Conservation (phyloP, 139 green algal species). For the Microglena sp. region DNA sequence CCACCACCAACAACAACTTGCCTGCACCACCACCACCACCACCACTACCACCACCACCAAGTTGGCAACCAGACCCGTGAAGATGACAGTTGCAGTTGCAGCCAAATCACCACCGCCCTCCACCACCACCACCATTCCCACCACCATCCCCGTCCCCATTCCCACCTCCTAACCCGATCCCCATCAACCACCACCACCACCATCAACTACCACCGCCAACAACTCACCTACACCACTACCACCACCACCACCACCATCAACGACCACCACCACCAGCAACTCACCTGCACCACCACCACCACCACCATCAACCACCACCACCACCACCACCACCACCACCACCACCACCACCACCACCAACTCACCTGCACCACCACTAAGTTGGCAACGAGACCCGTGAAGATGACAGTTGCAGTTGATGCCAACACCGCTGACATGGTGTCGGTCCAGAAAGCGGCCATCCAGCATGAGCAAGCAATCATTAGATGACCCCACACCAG, state of each 20-base stretch:
- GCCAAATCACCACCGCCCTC: conserved; percentile 25
- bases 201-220: not conserved
- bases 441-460: conserved; percentile 15
- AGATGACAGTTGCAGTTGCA: conserved; percentile 25
- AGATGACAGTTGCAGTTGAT: conserved; percentile 25
- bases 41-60: conserved; percentile 48
- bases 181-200: too few relatives aligned
- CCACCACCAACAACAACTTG: too few relatives aligned
- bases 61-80: conserved; percentile 49
- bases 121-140: too few relatives aligned
- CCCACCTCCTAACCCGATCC: too few relatives aligned
- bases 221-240: not conserved
- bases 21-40: too few relatives aligned
- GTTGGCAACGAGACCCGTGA: conserved; percentile 49
- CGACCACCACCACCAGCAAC: not conserved
- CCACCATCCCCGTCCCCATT: too few relatives aligned
- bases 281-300: not conserved
- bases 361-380: conserved; percentile 48
- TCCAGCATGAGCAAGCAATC: conserved; percentile 43
- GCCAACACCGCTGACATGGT: conserved; percentile 20
- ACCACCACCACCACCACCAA: not conserved
- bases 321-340: not conserved
- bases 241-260: not conserved
- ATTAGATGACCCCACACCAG: conserved; percentile 60
- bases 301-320: too few relatives aligned